These are phyloP conservation scores for Ustilago xerochloae DNA, from an alignment of 1,284 basidiomycete species.

Conservation along the genomic window DNA sequence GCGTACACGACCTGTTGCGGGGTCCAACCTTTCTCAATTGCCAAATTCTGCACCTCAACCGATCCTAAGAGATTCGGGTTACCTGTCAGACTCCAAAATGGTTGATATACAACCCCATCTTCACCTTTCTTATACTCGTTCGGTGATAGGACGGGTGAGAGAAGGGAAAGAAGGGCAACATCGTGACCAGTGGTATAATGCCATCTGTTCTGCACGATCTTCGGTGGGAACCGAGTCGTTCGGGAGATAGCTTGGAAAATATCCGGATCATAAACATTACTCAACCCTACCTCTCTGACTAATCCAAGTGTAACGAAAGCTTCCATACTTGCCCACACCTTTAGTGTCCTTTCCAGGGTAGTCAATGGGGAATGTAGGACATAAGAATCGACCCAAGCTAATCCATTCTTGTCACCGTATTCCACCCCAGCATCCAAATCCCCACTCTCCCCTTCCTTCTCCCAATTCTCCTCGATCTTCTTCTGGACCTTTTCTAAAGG, in stretches of 20 bases:
- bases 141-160: slow-evolving; percentile 56
- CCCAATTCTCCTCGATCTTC: slow-evolving; percentile 21
- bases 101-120: slow-evolving; percentile 54
- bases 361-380: slow-evolving; percentile 60
- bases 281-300: slow-evolving; percentile 58
- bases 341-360: slow-evolving; percentile 57
- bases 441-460: not conserved
- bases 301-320: slow-evolving; percentile 54
- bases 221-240: slow-evolving; percentile 43
- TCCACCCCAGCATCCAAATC: slow-evolving; percentile 34
- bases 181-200: slow-evolving; percentile 65
- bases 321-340: slow-evolving; percentile 63
- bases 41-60: slow-evolving; percentile 41
- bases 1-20: slow-evolving; percentile 59
- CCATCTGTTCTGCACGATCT: slow-evolving; percentile 65
- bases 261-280: slow-evolving; percentile 62
- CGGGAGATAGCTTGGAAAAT: slow-evolving; percentile 55
- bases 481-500: slow-evolving; percentile 11
- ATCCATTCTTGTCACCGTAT: slow-evolving; percentile 29
- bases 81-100: slow-evolving; percentile 66
- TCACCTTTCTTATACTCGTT: slow-evolving; percentile 42
- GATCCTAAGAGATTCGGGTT: slow-evolving; percentile 53
- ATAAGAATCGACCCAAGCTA: slow-evolving; percentile 62
- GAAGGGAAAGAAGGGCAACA: slow-evolving; percentile 58
- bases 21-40: slow-evolving; percentile 42